phyloP scores from a whole-genome alignment of 2,329 filamentous ascomycete genomes.

The Amesomyces nigricolor region DNA sequence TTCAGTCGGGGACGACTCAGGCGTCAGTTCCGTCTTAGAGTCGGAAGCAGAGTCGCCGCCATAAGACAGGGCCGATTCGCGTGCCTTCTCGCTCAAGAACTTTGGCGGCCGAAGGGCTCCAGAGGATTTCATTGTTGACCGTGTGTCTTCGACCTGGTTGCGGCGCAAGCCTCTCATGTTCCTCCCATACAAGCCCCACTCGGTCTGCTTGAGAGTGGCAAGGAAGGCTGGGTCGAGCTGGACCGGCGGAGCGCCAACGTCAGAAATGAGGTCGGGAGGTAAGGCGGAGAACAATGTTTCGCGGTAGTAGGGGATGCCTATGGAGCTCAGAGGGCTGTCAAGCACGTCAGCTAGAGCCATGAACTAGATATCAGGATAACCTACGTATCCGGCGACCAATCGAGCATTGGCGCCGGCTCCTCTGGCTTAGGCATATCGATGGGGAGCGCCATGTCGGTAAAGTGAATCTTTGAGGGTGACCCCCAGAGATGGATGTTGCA shows the following conservation, averaged over 20 bases:
- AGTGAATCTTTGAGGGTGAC: slow-evolving; percentile 76
- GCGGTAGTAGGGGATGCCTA: slow-evolving; percentile 92
- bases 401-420: slow-evolving; percentile 52
- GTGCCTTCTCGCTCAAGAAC: slow-evolving; percentile 89
- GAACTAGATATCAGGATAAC: slow-evolving; percentile 28
- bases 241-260: slow-evolving; percentile 75
- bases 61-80: slow-evolving; percentile 53
- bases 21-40: slow-evolving; percentile 49
- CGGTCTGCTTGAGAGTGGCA: slow-evolving; percentile 60
- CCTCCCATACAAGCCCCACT: slow-evolving; percentile 72
- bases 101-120: slow-evolving; percentile 72
- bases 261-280: slow-evolving; percentile 77
- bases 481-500: slow-evolving; percentile 83
- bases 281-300: slow-evolving; percentile 83
- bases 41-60: slow-evolving; percentile 38
- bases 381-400: slow-evolving; percentile 67
- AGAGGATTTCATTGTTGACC: slow-evolving; percentile 54
- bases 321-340: slow-evolving; percentile 66
- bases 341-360: not conserved
- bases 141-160: slow-evolving; percentile 78
- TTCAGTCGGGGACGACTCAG: slow-evolving; percentile 57
- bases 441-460: slow-evolving; percentile 73
- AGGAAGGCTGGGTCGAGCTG: slow-evolving; percentile 69
- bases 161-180: slow-evolving; percentile 68
- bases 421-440: slow-evolving; percentile 70